A percentile compares a stretch with the other conserved stretches of the same genome.
Evolutionary conservation across 441 rosid genomes (phyloP).

Genomic region (Arabidopsis lyrata): DNA sequence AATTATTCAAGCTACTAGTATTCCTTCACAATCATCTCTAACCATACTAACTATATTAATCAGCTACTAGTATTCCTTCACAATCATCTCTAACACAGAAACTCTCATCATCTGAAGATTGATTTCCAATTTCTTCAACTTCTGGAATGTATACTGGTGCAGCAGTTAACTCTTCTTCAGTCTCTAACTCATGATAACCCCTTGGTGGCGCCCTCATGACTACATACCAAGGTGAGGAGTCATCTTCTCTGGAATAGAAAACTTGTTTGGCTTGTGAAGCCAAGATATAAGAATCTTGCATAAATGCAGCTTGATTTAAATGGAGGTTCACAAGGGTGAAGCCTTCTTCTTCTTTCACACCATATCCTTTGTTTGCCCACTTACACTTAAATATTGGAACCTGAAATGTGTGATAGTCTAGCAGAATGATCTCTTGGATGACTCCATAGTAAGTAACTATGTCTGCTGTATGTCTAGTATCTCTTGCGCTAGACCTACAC

Average conservation of each 20-base stretch:
- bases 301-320: too few species aligned
- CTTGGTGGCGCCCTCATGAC: background rate
- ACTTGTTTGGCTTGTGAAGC: background rate
- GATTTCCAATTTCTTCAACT: background rate
- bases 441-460: background rate
- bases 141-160: background rate
- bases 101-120: background rate
- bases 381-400: background rate
- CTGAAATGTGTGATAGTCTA: background rate
- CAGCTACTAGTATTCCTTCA: too few species aligned
- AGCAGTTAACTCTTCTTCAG: background rate
- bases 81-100: too few species aligned
- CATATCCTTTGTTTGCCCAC: background rate
- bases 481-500: background rate
- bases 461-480: background rate
- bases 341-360: background rate
- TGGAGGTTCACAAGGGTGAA: background rate
- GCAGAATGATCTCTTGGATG: background rate
- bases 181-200: background rate
- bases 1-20: too few species aligned
- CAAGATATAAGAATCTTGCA: background rate
- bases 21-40: too few species aligned
- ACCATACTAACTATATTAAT: too few species aligned
- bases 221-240: background rate
- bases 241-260: background rate